Evolutionary conservation across 768 basidiomycete species (phyloP), one percentile per base, ranked within the genome.

Genomic region (Rhodocollybia butyracea): DNA sequence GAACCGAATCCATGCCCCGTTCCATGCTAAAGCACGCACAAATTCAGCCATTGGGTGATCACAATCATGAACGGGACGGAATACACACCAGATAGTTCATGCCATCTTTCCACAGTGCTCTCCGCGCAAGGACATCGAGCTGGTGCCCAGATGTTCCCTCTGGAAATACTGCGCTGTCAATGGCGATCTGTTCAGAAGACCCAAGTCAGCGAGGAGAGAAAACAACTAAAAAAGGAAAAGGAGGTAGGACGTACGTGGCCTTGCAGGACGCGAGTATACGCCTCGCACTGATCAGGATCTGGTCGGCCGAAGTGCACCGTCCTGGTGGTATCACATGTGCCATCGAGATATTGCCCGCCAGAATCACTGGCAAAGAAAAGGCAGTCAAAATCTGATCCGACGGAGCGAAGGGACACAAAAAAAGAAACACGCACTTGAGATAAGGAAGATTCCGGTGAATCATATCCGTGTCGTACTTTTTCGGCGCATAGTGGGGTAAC

Each of bases 181-280:
- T 91, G 24, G 92, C 92, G 60, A 98, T 96, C 86, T 93, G 62
- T 13, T 40, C 40, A 53, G 26, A 59, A n/a, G 43, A 59, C 61
- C 54, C 56, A 54, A 68, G 62, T 46, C 53, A 64, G 58, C 51
- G 60, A 51, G 61, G 13, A 6, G 11, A 36, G 19, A 27, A 29
- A 38, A 55, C 1, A 36, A 15, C 26, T 2, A 24, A 57, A 64
- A 58, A 56, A 36, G 61, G 57, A 56, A 2, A 38, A 11, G 22
- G 19, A 30, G 27, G 7, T 15, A 46, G 15, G n/a, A 80, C 90
- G 64, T 76, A 93, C 91, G 73, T 99, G 97, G 7, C 95, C 96
- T 72, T 99, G 97, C 55, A 99, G 68, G 40, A 98, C 97, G 43
- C 94, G 80, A 29, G 97, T 99, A 70, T 86, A 99, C 1, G 96